Conservation (phyloP, 75 land plant species). For the Chamaecyparis obtusa region DNA sequence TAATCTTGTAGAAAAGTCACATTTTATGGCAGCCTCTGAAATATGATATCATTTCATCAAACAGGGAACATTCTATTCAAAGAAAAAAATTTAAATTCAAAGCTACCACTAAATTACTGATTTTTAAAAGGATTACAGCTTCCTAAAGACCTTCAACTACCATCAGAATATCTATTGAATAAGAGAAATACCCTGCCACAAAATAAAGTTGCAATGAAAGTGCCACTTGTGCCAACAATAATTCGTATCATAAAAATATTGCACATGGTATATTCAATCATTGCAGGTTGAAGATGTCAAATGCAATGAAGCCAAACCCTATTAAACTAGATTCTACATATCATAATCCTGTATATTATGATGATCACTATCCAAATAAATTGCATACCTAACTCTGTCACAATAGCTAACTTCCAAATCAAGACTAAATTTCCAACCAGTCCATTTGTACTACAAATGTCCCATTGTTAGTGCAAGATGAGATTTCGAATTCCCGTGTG, state of each 20-base stretch:
- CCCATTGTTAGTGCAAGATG: not conserved
- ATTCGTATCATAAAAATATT: not conserved
- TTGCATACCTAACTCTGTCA: not conserved
- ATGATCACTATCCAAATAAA: not conserved
- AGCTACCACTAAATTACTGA: not conserved
- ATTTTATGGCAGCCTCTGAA: not conserved
- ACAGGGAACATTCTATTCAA: not conserved
- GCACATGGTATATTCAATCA: not conserved
- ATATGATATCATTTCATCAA: not conserved
- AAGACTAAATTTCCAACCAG: not conserved
- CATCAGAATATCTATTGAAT: not conserved
- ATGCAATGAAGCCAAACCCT: not conserved
- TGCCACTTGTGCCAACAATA: not conserved
- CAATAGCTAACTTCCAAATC: not conserved
- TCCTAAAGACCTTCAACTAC: not conserved
- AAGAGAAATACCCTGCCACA: not conserved
- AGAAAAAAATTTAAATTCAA: not conserved
- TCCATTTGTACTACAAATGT: not conserved
- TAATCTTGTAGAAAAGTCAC: not conserved
- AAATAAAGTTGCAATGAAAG: not conserved
- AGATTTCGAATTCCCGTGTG: not conserved
- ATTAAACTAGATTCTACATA: not conserved
- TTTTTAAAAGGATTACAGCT: not conserved
- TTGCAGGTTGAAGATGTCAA: not conserved
- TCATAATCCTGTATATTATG: not conserved